Evolutionary conservation across 495 filamentous ascomycete species (phyloP).

Genomic region (Filosporella fistucella): DNA sequence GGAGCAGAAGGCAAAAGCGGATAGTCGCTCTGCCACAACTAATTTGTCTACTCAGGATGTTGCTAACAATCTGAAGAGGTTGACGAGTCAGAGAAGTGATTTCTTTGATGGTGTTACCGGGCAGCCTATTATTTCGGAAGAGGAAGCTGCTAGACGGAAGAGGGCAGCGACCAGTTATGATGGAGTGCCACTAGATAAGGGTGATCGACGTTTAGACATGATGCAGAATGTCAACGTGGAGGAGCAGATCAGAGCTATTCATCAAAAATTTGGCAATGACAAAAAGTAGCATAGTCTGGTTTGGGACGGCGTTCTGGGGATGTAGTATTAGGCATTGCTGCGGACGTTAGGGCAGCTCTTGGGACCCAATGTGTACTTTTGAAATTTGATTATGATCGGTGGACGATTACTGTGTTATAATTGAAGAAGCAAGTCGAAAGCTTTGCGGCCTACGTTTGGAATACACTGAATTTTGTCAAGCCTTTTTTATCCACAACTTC

Average conservation of each 20-base stretch:
- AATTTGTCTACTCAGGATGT: constrained; percentile 85
- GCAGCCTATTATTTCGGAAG: constrained; percentile 54
- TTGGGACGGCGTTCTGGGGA: too few species aligned
- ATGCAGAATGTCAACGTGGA: constrained; percentile 63
- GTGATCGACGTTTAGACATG: constrained; percentile 46
- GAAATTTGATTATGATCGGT: too few species aligned
- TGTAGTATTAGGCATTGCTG: too few species aligned
- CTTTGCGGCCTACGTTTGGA: too few species aligned
- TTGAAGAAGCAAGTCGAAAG: too few species aligned
- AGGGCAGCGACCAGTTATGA: constrained; percentile 61
- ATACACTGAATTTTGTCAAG: too few species aligned
- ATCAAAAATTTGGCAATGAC: constrained; percentile 55
- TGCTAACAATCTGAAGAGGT: constrained; percentile 91
- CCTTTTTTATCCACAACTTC: too few species aligned
- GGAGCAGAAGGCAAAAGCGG: constrained; percentile 85
- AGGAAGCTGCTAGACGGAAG: constrained; percentile 75
- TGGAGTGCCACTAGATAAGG: constrained; percentile 57
- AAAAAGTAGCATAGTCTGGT: constrained; percentile 10
- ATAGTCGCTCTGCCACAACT: constrained; percentile 77
- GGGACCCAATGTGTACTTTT: too few species aligned
- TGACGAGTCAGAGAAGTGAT: constrained; percentile 87
- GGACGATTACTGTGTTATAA: too few species aligned
- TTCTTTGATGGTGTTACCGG: constrained; percentile 80
- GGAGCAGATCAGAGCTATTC: constrained; percentile 66
- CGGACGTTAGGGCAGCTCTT: too few species aligned